A percentile compares a stretch with the other conserved stretches of the same genome.
phyloP scores from a whole-genome alignment of 2,329 filamentous ascomycete species.

The Chaetomiaceae sp. region DNA sequence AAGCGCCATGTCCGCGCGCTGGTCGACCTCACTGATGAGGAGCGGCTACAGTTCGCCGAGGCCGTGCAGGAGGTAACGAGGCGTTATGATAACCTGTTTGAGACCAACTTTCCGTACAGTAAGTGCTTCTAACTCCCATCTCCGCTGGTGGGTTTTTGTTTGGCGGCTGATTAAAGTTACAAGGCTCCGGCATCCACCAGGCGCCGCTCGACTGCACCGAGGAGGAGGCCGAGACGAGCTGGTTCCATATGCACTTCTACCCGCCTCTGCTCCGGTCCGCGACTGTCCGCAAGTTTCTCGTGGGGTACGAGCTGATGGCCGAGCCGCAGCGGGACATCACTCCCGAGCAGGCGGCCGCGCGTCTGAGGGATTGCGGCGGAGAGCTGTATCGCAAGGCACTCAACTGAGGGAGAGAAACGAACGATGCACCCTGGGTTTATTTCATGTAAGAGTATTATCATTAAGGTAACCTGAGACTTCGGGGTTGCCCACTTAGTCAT shows the following conservation, averaged over 20 bases:
- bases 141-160: background rate
- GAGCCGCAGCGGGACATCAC: conserved; percentile 99
- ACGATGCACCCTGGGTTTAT: too few species aligned
- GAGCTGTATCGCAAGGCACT: conserved; percentile 74
- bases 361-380: conserved; percentile 70
- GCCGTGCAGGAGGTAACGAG: conserved; percentile 82
- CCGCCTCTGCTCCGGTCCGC: conserved; percentile 88
- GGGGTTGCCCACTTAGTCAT: background rate
- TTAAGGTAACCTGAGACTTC: conserved; percentile 3
- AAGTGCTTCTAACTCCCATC: conserved; percentile 31
- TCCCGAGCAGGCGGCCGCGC: conserved; percentile 84
- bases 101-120: conserved; percentile 95
- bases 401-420: conserved; percentile 18
- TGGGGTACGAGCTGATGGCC: conserved; percentile 93
- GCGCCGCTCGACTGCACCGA: conserved; percentile 76
- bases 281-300: conserved; percentile 91
- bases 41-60: conserved; percentile 72
- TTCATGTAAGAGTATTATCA: too few species aligned
- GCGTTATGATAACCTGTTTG: conserved; percentile 93
- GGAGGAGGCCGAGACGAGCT: conserved; percentile 81
- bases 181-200: conserved; percentile 93
- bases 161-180: conserved; percentile 21
- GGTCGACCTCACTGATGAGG: conserved; percentile 69
- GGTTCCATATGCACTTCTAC: conserved; percentile 97
- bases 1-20: conserved; percentile 80